Evolutionary conservation across 768 basidiomycete genomes (phyloP).

Genomic region (Mycena olivaceomarginata): DNA sequence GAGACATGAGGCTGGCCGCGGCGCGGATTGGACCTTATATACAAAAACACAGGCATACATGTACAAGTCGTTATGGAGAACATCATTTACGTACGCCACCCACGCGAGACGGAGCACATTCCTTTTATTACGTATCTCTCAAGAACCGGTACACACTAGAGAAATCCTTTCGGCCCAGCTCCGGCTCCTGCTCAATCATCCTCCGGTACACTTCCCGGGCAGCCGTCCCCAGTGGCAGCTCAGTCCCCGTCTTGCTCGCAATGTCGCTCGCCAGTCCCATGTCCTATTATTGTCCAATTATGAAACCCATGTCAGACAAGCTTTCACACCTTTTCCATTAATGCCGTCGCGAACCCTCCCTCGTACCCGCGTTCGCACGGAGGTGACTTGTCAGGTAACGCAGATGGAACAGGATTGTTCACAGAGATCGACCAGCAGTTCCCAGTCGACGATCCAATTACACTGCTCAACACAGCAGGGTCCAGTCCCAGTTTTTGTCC

Average conservation of each 20-base stretch:
- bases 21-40: not conserved
- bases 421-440: constrained; percentile 89
- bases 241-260: constrained; percentile 67
- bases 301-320: not conserved
- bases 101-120: not conserved
- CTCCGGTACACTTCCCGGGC: constrained; percentile 79
- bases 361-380: constrained; percentile 91
- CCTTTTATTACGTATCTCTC: not conserved
- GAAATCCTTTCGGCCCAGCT: constrained; percentile 84
- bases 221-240: constrained; percentile 80
- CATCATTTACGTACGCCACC: too few relatives aligned
- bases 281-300: constrained; percentile 69
- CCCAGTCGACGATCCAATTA: constrained; percentile 92
- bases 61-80: too few relatives aligned
- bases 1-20: constrained; percentile 24
- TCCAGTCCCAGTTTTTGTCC: constrained; percentile 90
- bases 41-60: constrained; percentile 21
- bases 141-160: constrained; percentile 87
- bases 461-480: constrained; percentile 83
- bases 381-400: constrained; percentile 82
- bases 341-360: constrained; percentile 88
- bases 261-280: constrained; percentile 87
- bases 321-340: constrained; percentile 86
- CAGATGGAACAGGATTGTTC: constrained; percentile 91
- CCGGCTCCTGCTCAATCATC: constrained; percentile 72